Base-by-base conservation (phyloP, 2,329 filamentous ascomycete species). In the Annulohypoxylon truncatum region DNA sequence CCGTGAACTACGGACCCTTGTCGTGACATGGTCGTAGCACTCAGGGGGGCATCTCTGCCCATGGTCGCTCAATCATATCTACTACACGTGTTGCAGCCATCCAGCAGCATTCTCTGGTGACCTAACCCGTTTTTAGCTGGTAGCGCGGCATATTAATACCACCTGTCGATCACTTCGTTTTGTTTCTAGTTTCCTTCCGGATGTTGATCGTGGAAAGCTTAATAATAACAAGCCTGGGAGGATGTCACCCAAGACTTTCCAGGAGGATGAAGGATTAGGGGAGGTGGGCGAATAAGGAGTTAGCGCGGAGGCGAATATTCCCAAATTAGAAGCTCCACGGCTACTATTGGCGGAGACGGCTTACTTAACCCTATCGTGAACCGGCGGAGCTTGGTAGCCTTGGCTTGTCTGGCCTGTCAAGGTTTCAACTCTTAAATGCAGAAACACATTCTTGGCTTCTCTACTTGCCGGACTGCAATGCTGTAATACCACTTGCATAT, bases 211-310 rank as follows among this genome's bases (percentile, higher is more conserved):
- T 42, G 15, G 33, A 53, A 47, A 62, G 52, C 58, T 68, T 60
- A 56, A 28, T 62, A 57, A 58, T 56, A 22, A 29, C 47, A 47
- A 31, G 47, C 40, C 38, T 50, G 24, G 58, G 44, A 65, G 61
- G 63, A 68, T 68, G 62, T 63, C 40, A 55, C 60, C 59, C 48
- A 13, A 20, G 15, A 53, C 10, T 20, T 48, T 20, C 61, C 26
- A 56, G 63, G 59, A 66, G 62, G 66, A 64, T 61, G 63, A 64
- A 68, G 63, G 66, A 68, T 68, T 46, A 46, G 38, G 44, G 38
- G 13, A 54, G 33, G 48, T 58, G 35, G 33, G 13, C 63, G 56
- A 68, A 63, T 68, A 10, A 44, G 53, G 53, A 53, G 18, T 31
- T 29, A 50, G 35, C 29, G 54, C n/a, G 53, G 46, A 61, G 40